Base-by-base conservation (phyloP, 2,329 filamentous ascomycete genomes). In the Calonectria ilicicola region DNA sequence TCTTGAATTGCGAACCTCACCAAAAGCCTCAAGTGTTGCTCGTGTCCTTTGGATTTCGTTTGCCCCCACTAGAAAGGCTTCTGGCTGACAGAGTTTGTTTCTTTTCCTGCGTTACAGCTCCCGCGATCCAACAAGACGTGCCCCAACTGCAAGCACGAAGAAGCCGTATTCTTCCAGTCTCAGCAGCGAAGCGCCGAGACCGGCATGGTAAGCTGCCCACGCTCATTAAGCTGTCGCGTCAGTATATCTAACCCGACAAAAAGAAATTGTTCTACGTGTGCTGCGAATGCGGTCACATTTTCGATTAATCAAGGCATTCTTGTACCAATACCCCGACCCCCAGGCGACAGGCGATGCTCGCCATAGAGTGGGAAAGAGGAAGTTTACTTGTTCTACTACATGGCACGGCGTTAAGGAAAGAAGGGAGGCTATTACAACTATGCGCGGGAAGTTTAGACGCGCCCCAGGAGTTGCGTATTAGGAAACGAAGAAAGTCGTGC, bases 111-210 rank as follows among this genome's bases (percentile, higher is more conserved):
- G 72, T 79, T 89, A 82, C 91, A 98, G 96, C 94, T 98, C 84
- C 97, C 97, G 76, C 93, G 96, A 81, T 93, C 95, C 80, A 94
- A 95, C 83, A 95, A 94, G 86, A 90, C 90, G 73, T 99, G 97
- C 86, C 95, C 95, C 65, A 90, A 89, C 78, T 99, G 97, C 88
- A 90, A 91, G 77, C 94, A 97, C 84, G 91, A 92, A 79, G 96
- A 98, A 86, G 95, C 96, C 56, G 97, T 99, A 72, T 99, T 98
- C 87, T 99, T 99, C 88, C 97, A 99, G 87, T 98, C 96, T 74
- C 97, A 99, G 84, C 96, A 98, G 87, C 94, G 97, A 85, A 98
- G 94, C 78, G 95, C 95, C 62, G 96, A 98, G 85, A 99, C 97
- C 53, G 97, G 97, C 87, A 99, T 99, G 97, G 97, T 98, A 86